These are phyloP conservation scores for Puccinia triticina DNA, from an alignment of 1,284 basidiomycete genomes.

Conservation along the genomic window DNA sequence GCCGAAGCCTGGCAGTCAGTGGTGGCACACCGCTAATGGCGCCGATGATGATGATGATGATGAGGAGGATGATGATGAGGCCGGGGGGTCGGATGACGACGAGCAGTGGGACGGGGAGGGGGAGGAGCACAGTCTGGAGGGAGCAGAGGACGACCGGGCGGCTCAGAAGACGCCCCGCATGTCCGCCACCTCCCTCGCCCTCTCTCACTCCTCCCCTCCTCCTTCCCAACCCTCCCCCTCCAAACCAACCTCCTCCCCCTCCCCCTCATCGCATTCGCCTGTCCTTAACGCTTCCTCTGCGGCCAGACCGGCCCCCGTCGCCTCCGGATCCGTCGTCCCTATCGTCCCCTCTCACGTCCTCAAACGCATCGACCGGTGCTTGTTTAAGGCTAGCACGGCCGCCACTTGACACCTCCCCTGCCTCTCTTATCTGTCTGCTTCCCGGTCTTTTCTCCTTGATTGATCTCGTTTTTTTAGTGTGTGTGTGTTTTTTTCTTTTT, in stretches of 20 bases:
- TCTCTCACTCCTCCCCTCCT: background rate
- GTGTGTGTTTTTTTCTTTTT: background rate
- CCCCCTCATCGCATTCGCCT: background rate
- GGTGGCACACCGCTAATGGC: background rate
- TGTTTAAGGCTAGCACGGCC: slow-evolving; percentile 10
- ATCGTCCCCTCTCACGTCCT: slow-evolving; percentile 21
- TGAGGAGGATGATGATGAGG: slow-evolving; percentile 2
- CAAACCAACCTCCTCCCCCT: background rate
- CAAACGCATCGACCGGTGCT: slow-evolving; percentile 8
- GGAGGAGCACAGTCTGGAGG: background rate
- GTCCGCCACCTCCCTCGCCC: background rate
- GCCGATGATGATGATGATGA: background rate
- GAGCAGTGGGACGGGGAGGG: background rate
- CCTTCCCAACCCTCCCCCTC: background rate
- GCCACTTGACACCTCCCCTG: background rate
- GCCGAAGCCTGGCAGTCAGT: slow-evolving; percentile 10
- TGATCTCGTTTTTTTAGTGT: background rate
- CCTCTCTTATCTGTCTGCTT: background rate
- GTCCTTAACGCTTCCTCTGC: background rate
- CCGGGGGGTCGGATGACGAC: background rate
- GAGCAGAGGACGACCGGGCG: background rate
- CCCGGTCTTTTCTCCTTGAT: background rate
- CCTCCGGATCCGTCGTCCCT: background rate
- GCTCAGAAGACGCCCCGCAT: background rate
- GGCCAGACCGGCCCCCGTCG: no score